These are phyloP conservation scores for Saccharomycodes ludwigii DNA, from an alignment of 805 yeast species.

Conservation along the genomic window DNA sequence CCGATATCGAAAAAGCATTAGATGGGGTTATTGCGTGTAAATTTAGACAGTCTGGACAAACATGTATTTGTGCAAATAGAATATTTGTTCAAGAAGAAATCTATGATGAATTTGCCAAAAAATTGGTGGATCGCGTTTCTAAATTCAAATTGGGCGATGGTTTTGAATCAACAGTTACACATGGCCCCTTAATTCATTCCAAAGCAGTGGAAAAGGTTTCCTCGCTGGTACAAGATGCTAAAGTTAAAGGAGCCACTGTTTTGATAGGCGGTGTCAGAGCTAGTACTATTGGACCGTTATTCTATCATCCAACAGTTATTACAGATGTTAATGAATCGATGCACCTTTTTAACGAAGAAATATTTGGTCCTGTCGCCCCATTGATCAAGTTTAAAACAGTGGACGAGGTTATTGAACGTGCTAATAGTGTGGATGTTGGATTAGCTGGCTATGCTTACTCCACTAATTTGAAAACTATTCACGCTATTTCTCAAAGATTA, in stretches of 20 bases:
- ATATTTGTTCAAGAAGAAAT: constrained; percentile 50
- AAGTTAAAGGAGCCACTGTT: constrained; percentile 49
- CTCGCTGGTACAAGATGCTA: constrained; percentile 55
- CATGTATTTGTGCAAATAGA: constrained; percentile 73
- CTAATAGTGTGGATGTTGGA: constrained; percentile 61
- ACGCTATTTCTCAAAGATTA: constrained; percentile 52
- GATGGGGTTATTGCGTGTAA: constrained; percentile 55
- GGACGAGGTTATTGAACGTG: constrained; percentile 47
- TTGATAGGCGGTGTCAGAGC: constrained; percentile 47
- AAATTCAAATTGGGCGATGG: constrained; percentile 52
- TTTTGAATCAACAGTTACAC: constrained; percentile 43
- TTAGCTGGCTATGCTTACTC: constrained; percentile 70
- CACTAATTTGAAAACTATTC: constrained; percentile 37
- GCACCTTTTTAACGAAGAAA: constrained; percentile 53
- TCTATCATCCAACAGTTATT: constrained; percentile 57
- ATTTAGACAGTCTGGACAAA: constrained; percentile 69
- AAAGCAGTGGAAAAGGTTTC: constrained; percentile 51
- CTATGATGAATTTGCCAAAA: constrained; percentile 48
- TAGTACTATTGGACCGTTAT: constrained; percentile 45
- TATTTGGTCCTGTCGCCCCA: constrained; percentile 75
- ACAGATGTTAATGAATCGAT: constrained; percentile 47
- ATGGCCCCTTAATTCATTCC: constrained; percentile 64
- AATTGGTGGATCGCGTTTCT: constrained; percentile 33
- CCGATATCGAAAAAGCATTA: constrained; percentile 53
- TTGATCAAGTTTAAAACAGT: constrained; percentile 51